Evolutionary conservation across 1,284 basidiomycete species (phyloP).

Genomic region (Mycena sp.): DNA sequence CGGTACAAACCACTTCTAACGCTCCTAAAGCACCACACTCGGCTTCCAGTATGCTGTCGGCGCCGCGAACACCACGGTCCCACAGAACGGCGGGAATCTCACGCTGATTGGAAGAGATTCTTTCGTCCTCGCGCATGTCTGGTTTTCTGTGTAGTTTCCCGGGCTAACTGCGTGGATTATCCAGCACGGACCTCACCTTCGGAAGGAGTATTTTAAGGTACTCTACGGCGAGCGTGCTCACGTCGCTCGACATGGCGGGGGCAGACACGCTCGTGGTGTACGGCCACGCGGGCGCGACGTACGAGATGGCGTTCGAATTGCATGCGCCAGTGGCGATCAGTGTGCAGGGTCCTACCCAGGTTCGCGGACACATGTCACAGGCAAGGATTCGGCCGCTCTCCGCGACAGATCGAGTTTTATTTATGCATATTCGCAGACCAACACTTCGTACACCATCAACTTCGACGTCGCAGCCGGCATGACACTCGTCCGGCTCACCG

Average conservation of each 20-base stretch:
- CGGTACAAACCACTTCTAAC: background rate
- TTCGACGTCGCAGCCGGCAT: slow-evolving; percentile 3
- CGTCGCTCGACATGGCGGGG: slow-evolving; percentile 68
- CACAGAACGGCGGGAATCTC: slow-evolving; percentile 50
- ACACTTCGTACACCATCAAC: slow-evolving; percentile 9
- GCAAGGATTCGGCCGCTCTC: background rate
- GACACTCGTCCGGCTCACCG: slow-evolving; percentile 58
- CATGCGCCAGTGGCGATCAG: slow-evolving; percentile 45
- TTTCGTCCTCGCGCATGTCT: slow-evolving; percentile 57
- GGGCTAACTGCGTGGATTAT: background rate
- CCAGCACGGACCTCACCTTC: slow-evolving; percentile 68
- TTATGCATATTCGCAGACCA: background rate
- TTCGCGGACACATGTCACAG: background rate
- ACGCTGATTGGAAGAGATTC: slow-evolving; percentile 56
- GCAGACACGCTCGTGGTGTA: slow-evolving; percentile 76
- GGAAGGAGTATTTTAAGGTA: slow-evolving; percentile 65
- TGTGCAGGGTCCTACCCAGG: slow-evolving; percentile 45
- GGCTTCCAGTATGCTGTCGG: slow-evolving; percentile 17
- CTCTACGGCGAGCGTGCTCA: slow-evolving; percentile 76
- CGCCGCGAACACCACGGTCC: slow-evolving; percentile 39
- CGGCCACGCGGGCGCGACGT: slow-evolving; percentile 65
- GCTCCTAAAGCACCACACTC: background rate
- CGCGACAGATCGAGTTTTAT: background rate
- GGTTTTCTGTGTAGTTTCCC: slow-evolving; percentile 35
- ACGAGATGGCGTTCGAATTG: slow-evolving; percentile 63